Percentiles rank a stretch among this genome's conserved stretches.
These are phyloP conservation scores for Breynia disticha DNA, from an alignment of 441 rosid genomes.

Conservation along the genomic window DNA sequence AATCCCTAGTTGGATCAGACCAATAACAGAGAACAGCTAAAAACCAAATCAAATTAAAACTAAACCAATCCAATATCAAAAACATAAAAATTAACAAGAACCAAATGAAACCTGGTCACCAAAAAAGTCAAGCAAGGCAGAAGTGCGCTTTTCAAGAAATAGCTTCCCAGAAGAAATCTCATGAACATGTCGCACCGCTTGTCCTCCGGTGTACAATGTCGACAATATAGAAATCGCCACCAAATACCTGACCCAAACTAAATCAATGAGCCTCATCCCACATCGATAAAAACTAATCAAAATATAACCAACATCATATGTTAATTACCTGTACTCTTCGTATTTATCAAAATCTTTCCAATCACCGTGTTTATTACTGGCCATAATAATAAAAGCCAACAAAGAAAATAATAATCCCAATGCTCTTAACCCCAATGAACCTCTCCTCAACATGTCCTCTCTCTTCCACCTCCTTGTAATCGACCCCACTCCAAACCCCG, in stretches of 20 bases:
- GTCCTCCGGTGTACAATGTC: conserved; percentile 44
- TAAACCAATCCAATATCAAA: not conserved
- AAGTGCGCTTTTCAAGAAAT: conserved; percentile 29
- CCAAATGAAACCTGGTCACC: conserved; percentile 60
- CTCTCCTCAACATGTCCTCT: conserved; percentile 49
- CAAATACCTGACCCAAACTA: conserved; percentile 36
- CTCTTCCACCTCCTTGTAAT: conserved; percentile 58
- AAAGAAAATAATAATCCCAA: conserved; percentile 52
- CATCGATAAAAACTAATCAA: no score
- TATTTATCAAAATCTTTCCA: conserved; percentile 52
- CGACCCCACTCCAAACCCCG: conserved; percentile 23
- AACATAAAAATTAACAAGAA: not conserved
- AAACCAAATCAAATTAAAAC: not conserved
- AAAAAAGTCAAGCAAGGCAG: conserved; percentile 46
- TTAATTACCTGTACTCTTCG: conserved; percentile 74
- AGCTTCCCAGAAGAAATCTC: conserved; percentile 29
- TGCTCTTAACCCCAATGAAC: conserved; percentile 42
- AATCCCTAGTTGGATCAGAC: no score
- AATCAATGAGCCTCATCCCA: no score
- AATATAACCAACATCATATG: no score
- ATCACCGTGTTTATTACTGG: conserved; percentile 59
- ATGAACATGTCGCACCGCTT: conserved; percentile 36
- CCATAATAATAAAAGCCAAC: conserved; percentile 58
- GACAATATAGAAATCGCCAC: conserved; percentile 62
- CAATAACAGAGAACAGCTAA: not conserved